Evolutionary conservation across 1,284 basidiomycete genomes (phyloP).

Genomic region (Ceratobasidium sp.): DNA sequence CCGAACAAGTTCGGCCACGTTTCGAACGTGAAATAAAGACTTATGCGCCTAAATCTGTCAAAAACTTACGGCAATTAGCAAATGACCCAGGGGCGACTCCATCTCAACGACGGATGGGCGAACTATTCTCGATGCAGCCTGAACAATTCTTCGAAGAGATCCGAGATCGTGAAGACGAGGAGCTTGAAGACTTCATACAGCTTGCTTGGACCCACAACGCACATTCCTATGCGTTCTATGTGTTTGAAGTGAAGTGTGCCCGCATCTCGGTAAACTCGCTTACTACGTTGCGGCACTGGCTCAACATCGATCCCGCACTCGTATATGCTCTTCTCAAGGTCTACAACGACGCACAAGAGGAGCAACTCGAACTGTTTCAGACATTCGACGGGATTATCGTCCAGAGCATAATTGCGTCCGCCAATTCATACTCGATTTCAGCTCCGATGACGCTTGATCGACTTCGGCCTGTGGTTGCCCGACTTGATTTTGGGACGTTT

Average conservation of each 20-base stretch:
- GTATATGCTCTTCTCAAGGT: constrained; percentile 66
- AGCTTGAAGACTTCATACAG: constrained; percentile 49
- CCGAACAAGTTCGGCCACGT: constrained; percentile 66
- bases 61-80: neutral
- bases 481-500: constrained; percentile 61
- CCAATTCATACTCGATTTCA: constrained; percentile 67
- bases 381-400: constrained; percentile 59
- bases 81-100: neutral
- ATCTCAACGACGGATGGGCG: neutral
- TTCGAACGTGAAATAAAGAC: constrained; percentile 60
- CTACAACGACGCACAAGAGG: constrained; percentile 66
- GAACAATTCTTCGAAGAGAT: constrained; percentile 26
- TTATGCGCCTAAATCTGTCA: constrained; percentile 28
- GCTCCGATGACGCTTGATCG: constrained; percentile 70
- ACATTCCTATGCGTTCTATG: constrained; percentile 66
- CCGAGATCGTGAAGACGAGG: neutral
- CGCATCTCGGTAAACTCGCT: constrained; percentile 53
- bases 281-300: constrained; percentile 59
- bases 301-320: constrained; percentile 65
- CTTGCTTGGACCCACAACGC: constrained; percentile 62
- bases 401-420: constrained; percentile 65
- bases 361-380: constrained; percentile 61
- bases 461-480: constrained; percentile 60
- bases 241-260: constrained; percentile 61
- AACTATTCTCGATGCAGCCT: constrained; percentile 15